Conservation (phyloP, 768 basidiomycete species). For the Naganishia randhawae region DNA sequence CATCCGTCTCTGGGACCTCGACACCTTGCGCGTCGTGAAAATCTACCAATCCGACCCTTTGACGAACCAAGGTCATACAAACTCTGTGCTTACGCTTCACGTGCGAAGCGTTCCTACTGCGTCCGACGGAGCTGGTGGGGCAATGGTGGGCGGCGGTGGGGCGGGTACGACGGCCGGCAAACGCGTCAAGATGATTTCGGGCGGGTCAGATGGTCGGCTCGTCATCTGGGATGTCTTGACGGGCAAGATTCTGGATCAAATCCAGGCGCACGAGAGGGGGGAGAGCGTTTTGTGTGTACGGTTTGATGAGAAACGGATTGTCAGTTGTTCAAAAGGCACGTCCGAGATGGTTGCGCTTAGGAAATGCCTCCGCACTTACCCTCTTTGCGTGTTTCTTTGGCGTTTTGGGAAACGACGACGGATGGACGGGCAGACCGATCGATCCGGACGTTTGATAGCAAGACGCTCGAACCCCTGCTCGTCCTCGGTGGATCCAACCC, state of each 20-base stretch:
- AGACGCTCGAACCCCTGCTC: slow-evolving; percentile 39
- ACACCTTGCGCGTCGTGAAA: slow-evolving; percentile 39
- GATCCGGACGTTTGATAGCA: slow-evolving; percentile 42
- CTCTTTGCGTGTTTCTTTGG: no score
- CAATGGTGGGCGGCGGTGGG: background rate
- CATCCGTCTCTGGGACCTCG: slow-evolving; percentile 42
- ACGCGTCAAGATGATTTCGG: slow-evolving; percentile 37
- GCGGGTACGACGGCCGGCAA: background rate
- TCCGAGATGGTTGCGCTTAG: background rate
- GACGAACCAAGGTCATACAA: slow-evolving; percentile 37
- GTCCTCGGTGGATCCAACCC: slow-evolving; percentile 35
- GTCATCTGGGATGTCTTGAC: slow-evolving; percentile 46
- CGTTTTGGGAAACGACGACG: no score
- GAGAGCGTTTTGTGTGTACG: slow-evolving; percentile 45
- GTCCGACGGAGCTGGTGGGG: slow-evolving; percentile 12
- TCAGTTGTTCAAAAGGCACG: slow-evolving; percentile 48
- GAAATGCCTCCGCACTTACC: background rate
- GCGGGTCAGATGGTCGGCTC: slow-evolving; percentile 46
- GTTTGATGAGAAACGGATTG: slow-evolving; percentile 42
- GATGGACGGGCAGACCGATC: slow-evolving; percentile 39
- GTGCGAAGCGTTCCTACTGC: background rate
- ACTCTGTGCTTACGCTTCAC: slow-evolving; percentile 39
- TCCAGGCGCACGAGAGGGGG: slow-evolving; percentile 35
- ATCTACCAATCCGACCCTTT: slow-evolving; percentile 34
- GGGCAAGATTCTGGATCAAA: slow-evolving; percentile 35